Evolutionary conservation across 1,284 basidiomycete genomes (phyloP), one percentile per base, ranked within the genome.

Genomic region (Microbotryum violaceum): DNA sequence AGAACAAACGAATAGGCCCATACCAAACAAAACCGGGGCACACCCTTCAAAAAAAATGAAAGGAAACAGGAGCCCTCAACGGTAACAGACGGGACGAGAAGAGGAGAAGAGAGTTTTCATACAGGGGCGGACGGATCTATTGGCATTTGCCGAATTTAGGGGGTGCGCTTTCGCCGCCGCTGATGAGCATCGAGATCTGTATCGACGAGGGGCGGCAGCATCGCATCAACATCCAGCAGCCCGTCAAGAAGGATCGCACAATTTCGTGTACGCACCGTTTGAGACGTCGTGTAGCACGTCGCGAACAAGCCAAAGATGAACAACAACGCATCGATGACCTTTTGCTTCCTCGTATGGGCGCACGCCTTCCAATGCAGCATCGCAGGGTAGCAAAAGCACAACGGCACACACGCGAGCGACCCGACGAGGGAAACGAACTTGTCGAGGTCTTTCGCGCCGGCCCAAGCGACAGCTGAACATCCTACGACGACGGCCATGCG

Each of bases 381-480:
- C 10, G 51, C 37, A 64, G 62, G 70, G 54, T 70, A 71, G 58
- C 64, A 66, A 64, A 89, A 96, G 76, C 91, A 96, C 58, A 97
- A 79, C 7, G 94, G 93, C 8, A 97, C 86, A 73, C 92, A 97
- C 60, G 93, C 93, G 71, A 96, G 89, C 70, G 88, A 88, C 23
- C 94, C 94, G 62, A 98, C 83, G 69, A 98, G 83, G 18, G 66
- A 68, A 18, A 98, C 94, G 74, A 97, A 97, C 78, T 97, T 97
- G 79, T 99, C 96, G 57, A 98, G 77, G 76, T 97, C 92, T 49
- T 80, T 82, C 23, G 92, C 91, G 18, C 94, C 94, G 7, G 81
- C 78, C 84, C 86, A 93, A 61, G 88, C 89, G 63, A 96, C 77
- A 25, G 81, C 74, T 1, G 86, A 86, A 75, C 89, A 91, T 61